phyloP scores from a whole-genome alignment of 2,329 filamentous ascomycete genomes.

The Trichoderma endophyticum region DNA sequence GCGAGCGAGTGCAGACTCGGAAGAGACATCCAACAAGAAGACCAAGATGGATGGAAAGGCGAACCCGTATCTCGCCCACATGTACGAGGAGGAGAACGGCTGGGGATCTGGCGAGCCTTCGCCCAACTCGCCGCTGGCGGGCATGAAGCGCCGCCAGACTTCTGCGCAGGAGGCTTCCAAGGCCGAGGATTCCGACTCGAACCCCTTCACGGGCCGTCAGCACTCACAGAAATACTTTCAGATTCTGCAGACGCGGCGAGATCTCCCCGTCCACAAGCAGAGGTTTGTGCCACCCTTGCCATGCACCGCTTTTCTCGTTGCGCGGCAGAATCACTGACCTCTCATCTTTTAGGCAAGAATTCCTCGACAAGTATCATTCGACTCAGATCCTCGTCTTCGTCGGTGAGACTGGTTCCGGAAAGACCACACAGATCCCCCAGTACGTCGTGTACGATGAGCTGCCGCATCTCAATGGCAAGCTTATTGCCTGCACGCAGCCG shows the following conservation, averaged over 20 bases:
- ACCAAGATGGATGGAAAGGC: conserved; percentile 41
- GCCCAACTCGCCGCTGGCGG: conserved; percentile 52
- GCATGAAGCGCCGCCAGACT: conserved; percentile 74
- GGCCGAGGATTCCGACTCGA: conserved; percentile 76
- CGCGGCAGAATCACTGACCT: neutral
- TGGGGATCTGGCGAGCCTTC: conserved; percentile 27
- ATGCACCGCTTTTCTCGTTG: neutral
- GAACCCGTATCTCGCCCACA: conserved; percentile 92
- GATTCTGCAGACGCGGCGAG: conserved; percentile 79
- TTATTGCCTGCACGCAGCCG: conserved; percentile 96
- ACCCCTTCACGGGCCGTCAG: conserved; percentile 77
- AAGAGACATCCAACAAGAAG: conserved; percentile 44
- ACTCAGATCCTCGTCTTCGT: conserved; percentile 97
- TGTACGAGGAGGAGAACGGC: conserved; percentile 54
- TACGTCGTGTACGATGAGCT: conserved; percentile 97
- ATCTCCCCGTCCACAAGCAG: conserved; percentile 89
- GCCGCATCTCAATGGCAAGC: conserved; percentile 78
- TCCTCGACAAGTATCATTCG: conserved; percentile 86
- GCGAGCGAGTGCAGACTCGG: conserved; percentile 43
- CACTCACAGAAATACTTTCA: conserved; percentile 84
- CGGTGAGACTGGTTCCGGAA: conserved; percentile 98
- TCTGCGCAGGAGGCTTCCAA: conserved; percentile 70
- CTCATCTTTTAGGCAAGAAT: conserved; percentile 68
- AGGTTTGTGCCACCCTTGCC: conserved; percentile 49
- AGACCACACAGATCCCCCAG: conserved; percentile 98